Evolutionary conservation across 1,284 basidiomycete genomes (phyloP).

Genomic region (Takashimella koratensis): DNA sequence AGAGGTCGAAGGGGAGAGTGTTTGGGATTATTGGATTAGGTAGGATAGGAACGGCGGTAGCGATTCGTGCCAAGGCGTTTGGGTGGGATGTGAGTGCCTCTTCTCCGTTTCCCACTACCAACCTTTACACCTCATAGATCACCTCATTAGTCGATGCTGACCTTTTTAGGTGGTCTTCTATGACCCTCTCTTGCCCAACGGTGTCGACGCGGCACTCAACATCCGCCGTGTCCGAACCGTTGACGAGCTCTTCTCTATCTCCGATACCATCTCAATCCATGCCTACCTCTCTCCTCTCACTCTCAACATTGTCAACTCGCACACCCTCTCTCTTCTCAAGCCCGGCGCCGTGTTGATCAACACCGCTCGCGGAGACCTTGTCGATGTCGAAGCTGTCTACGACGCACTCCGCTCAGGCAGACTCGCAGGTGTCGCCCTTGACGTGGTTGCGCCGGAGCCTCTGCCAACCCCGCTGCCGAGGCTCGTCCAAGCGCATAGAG

Average conservation of each 20-base stretch:
- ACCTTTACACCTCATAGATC: too few species aligned
- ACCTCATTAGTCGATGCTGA: too few species aligned
- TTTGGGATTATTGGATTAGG: too few species aligned
- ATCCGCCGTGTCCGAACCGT: conserved; percentile 37
- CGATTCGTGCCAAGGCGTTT: too few species aligned
- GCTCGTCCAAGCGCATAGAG: too few species aligned
- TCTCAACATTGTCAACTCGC: conserved; percentile 34
- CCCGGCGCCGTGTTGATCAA: conserved; percentile 45
- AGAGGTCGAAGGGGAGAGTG: too few species aligned
- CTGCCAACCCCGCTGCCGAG: conserved; percentile 16
- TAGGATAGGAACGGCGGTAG: too few species aligned
- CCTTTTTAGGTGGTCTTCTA: conserved; percentile 17
- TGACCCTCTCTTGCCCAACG: conserved; percentile 17
- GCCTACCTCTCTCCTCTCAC: conserved; percentile 45
- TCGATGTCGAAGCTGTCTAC: conserved; percentile 48
- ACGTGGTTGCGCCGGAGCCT: conserved; percentile 46
- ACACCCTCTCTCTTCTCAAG: conserved; percentile 41
- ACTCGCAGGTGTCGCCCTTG: conserved; percentile 51
- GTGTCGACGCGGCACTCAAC: conserved; percentile 11
- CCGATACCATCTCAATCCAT: conserved; percentile 49
- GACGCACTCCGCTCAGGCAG: conserved; percentile 35
- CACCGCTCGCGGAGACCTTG: conserved; percentile 46
- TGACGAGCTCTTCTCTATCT: conserved; percentile 37
- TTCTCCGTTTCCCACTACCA: too few species aligned
- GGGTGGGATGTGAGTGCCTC: too few species aligned